These are phyloP conservation scores for Candida morakotiae DNA, from an alignment of 805 yeast genomes.

Conservation along the genomic window DNA sequence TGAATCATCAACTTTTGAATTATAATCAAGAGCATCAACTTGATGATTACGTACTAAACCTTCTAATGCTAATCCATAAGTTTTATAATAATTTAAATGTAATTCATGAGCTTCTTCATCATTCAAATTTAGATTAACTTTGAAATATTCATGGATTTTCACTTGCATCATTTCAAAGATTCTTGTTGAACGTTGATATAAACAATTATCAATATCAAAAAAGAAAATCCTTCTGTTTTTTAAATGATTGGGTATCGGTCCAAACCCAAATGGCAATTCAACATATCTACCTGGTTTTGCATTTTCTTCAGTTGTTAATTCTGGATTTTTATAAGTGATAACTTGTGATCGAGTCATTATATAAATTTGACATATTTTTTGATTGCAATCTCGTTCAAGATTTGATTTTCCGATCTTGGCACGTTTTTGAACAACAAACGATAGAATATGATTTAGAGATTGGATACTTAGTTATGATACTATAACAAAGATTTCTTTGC, in stretches of 20 bases:
- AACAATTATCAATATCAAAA: conserved; percentile 92
- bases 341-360: conserved; percentile 1
- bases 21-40: conserved; percentile 86
- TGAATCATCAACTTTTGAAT: conserved; percentile 85
- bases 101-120: conserved; percentile 72
- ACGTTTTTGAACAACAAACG: no score
- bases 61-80: conserved; percentile 90
- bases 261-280: conserved; percentile 26
- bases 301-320: conserved; percentile 13
- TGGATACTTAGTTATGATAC: no score
- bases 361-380: neutral
- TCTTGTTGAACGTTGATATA: conserved; percentile 68
- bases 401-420: no score
- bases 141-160: conserved; percentile 78
- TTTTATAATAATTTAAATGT: conserved; percentile 72
- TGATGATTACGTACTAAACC: conserved; percentile 71
- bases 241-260: conserved; percentile 26
- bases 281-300: conserved; percentile 18
- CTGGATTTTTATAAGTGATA: conserved; percentile 22
- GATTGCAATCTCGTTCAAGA: neutral
- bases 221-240: conserved; percentile 48
- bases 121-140: conserved; percentile 51
- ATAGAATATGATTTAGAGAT: no score
- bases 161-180: conserved; percentile 88
- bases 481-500: no score